A percentile compares a stretch with the other conserved stretches of the same genome.
Conservation (phyloP, 108 stramenopile species). For the Tribonema minus region DNA sequence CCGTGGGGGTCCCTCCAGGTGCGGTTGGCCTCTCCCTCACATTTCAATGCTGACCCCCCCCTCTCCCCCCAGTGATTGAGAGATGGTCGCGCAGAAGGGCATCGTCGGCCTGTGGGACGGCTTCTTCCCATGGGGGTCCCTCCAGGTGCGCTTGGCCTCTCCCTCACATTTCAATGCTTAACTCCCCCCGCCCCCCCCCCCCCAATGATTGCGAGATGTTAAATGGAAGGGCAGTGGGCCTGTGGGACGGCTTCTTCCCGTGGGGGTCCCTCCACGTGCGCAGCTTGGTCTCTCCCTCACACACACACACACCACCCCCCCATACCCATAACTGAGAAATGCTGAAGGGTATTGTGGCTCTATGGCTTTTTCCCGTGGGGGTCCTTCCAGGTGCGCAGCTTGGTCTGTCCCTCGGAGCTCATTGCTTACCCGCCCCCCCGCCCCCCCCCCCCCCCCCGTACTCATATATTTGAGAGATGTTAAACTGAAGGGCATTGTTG, state of each 20-base stretch:
- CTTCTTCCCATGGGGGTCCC: constrained; percentile 66
- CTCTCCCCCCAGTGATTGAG: too few relatives aligned
- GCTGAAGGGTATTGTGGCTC: too few relatives aligned
- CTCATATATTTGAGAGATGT: too few relatives aligned
- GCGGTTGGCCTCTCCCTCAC: too few relatives aligned
- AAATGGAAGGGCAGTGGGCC: constrained; percentile 63
- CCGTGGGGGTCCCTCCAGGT: constrained; percentile 65
- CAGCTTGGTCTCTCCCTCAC: too few relatives aligned
- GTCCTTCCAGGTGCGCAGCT: too few relatives aligned
- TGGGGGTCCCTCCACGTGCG: constrained; percentile 64
- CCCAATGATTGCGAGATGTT: neutral
- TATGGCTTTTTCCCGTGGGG: too few relatives aligned
- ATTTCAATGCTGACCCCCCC: too few relatives aligned
- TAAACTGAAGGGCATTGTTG: constrained; percentile 62
- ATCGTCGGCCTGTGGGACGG: constrained; percentile 64
- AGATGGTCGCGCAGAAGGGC: constrained; percentile 49
- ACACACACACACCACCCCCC: too few relatives aligned
- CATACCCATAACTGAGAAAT: too few relatives aligned
- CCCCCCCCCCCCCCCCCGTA: neutral
- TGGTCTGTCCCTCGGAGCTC: neutral
- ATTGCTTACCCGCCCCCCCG: neutral
- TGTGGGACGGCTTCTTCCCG: constrained; percentile 68
- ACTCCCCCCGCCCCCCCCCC: neutral
- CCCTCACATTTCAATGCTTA: neutral
- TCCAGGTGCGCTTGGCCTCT: too few relatives aligned